Conservation (phyloP, 306 rosid species). For the Fagus sylvatica region DNA sequence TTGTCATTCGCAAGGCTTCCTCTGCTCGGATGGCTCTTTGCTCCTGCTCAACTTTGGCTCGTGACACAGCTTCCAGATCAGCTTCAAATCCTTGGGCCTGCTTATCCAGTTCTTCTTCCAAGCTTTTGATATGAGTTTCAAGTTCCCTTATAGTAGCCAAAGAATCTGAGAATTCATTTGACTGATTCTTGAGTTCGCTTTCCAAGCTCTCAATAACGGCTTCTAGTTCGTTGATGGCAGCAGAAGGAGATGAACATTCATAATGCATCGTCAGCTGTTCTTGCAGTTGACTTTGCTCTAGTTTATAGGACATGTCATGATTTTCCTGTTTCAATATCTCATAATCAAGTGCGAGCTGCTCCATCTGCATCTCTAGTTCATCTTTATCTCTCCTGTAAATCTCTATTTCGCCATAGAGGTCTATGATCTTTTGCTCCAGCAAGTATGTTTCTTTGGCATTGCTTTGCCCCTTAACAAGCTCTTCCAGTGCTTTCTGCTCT, state of each 20-base stretch:
- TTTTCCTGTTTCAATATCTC: conserved; percentile 97
- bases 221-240: conserved; percentile 56
- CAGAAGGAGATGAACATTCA: conserved; percentile 64
- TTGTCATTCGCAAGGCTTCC: conserved; percentile 72
- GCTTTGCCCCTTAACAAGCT: conserved; percentile 59
- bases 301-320: conserved; percentile 67
- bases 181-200: conserved; percentile 65
- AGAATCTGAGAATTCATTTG: conserved; percentile 68
- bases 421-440: conserved; percentile 69
- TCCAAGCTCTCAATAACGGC: conserved; percentile 61
- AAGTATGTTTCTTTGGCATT: conserved; percentile 51
- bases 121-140: conserved; percentile 55
- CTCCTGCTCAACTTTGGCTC: conserved; percentile 82
- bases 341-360: conserved; percentile 96
- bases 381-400: conserved; percentile 85
- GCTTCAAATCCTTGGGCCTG: conserved; percentile 66
- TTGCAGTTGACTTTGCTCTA: conserved; percentile 87
- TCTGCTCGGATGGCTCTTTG: conserved; percentile 88
- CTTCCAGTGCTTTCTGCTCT: conserved; percentile 78
- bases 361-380: conserved; percentile 93
- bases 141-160: conserved; percentile 66
- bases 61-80: conserved; percentile 65
- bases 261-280: conserved; percentile 80
- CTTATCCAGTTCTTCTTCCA: conserved; percentile 78
- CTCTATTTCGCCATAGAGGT: conserved; percentile 81